A percentile compares a stretch with the other conserved stretches of the same genome.
phyloP scores from a whole-genome alignment of 1,139 yeast species.

The Arxiozyma heterogenica region DNA sequence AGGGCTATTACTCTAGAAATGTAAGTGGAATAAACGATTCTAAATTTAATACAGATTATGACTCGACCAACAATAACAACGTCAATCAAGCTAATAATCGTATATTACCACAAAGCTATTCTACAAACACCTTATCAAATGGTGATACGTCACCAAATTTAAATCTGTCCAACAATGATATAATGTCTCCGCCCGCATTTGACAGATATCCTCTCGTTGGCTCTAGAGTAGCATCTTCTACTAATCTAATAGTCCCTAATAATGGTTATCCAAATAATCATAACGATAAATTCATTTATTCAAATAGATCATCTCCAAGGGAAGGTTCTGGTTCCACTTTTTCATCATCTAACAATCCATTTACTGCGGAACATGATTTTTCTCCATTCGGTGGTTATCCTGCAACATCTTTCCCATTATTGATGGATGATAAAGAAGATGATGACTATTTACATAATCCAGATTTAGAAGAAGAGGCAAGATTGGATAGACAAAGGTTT shows the following conservation, averaged over 20 bases:
- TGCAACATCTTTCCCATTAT: slow-evolving; percentile 74
- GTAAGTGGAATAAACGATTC: slow-evolving; percentile 4
- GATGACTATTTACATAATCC: slow-evolving; percentile 92
- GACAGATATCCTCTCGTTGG: slow-evolving; percentile 45
- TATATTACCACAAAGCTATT: not conserved
- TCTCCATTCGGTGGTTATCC: slow-evolving; percentile 96
- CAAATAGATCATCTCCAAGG: slow-evolving; percentile 3
- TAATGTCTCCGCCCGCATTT: slow-evolving; percentile 42
- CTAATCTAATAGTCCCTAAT: slow-evolving; percentile 4
- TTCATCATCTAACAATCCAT: slow-evolving; percentile 5
- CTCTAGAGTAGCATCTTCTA: slow-evolving; percentile 4
- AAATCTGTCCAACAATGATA: slow-evolving; percentile 15
- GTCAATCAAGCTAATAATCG: not conserved
- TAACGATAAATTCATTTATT: slow-evolving; percentile 1
- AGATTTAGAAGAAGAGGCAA: slow-evolving; percentile 81
- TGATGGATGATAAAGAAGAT: slow-evolving; percentile 81
- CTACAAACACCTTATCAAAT: not conserved
- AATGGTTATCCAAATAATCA: not conserved
- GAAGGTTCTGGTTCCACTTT: slow-evolving; percentile 3
- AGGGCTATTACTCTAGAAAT: slow-evolving; percentile 24
- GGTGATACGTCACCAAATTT: not conserved
- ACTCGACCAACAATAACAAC: not conserved
- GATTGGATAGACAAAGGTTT: slow-evolving; percentile 58
- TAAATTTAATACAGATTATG: not conserved
- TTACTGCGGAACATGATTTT: slow-evolving; percentile 39